Evolutionary conservation across 805 yeast species (phyloP).

Genomic region (Saccharomyces kudriavzevii): DNA sequence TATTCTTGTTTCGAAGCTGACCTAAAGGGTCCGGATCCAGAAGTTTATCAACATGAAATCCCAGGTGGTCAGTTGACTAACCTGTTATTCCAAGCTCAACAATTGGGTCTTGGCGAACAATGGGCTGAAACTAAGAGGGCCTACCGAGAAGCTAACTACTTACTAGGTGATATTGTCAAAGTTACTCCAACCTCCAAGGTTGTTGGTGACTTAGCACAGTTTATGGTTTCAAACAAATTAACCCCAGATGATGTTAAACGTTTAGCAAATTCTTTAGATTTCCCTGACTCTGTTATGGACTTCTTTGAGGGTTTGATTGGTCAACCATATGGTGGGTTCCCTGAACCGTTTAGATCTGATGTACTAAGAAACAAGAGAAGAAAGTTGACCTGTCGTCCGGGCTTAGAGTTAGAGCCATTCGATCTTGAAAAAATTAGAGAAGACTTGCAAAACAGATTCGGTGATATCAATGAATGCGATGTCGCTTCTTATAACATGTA

Average conservation of each 20-base stretch:
- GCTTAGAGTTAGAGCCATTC: conserved; percentile 74
- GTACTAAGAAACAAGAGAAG: conserved; percentile 84
- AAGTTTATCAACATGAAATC: conserved; percentile 92
- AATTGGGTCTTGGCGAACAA: conserved; percentile 90
- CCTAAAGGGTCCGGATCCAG: conserved; percentile 98
- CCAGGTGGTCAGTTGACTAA: conserved; percentile 99
- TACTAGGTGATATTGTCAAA: conserved; percentile 91
- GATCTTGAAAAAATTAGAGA: conserved; percentile 62
- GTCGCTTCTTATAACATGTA: conserved; percentile 94
- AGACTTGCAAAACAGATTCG: conserved; percentile 68
- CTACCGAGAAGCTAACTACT: conserved; percentile 77
- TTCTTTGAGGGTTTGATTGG: conserved; percentile 98
- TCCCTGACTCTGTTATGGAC: conserved; percentile 96
- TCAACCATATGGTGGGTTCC: conserved; percentile 98
- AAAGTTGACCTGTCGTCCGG: conserved; percentile 82
- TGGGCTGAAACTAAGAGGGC: conserved; percentile 94
- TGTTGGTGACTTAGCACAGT: conserved; percentile 97
- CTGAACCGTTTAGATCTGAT: conserved; percentile 91
- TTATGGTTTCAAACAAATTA: conserved; percentile 92
- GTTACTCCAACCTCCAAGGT: conserved; percentile 98
- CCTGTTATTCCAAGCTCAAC: conserved; percentile 95
- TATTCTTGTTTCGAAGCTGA: conserved; percentile 97
- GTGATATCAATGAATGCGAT: conserved; percentile 70
- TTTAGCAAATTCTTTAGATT: conserved; percentile 81
- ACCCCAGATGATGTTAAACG: conserved; percentile 73